phyloP scores from a whole-genome alignment of 1,139 yeast genomes.

The Sugiyamaella pinicola region DNA sequence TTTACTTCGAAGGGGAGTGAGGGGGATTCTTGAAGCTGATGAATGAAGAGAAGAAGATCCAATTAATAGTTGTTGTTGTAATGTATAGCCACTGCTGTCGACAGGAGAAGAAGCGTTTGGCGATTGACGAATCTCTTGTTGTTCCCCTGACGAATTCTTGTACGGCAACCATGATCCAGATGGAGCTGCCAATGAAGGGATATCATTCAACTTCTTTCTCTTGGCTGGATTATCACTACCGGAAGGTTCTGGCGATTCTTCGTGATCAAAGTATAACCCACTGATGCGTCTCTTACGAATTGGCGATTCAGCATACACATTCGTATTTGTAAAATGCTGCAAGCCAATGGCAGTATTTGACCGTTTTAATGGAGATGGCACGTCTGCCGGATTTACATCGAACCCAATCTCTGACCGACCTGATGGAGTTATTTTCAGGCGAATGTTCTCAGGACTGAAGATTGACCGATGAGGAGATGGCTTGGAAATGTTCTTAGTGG shows the following conservation, averaged over 20 bases:
- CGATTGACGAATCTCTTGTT: background rate
- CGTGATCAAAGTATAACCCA: slow-evolving; percentile 22
- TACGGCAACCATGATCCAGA: slow-evolving; percentile 13
- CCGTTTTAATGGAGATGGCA: slow-evolving; percentile 37
- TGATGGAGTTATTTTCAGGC: slow-evolving; percentile 11
- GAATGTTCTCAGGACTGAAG: slow-evolving; percentile 19
- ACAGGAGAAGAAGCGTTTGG: too few relatives aligned
- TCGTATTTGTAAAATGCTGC: slow-evolving; percentile 35
- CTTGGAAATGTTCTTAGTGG: background rate
- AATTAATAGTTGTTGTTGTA: slow-evolving; percentile 1
- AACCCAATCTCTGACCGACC: slow-evolving; percentile 18
- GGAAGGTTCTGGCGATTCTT: slow-evolving; percentile 24
- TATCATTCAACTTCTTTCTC: slow-evolving; percentile 18
- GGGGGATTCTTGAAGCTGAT: background rate
- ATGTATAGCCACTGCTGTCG: too few relatives aligned
- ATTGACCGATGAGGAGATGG: slow-evolving; percentile 17
- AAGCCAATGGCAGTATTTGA: slow-evolving; percentile 44
- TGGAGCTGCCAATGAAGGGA: slow-evolving; percentile 26
- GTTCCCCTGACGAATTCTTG: background rate
- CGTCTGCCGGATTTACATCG: slow-evolving; percentile 8
- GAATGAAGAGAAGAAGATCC: background rate
- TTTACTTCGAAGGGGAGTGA: slow-evolving; percentile 23
- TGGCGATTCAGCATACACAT: slow-evolving; percentile 30
- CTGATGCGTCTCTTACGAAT: slow-evolving; percentile 24
- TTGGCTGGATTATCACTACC: slow-evolving; percentile 10